Evolutionary conservation across 805 yeast species (phyloP).

Genomic region (Candida yuanshanica): DNA sequence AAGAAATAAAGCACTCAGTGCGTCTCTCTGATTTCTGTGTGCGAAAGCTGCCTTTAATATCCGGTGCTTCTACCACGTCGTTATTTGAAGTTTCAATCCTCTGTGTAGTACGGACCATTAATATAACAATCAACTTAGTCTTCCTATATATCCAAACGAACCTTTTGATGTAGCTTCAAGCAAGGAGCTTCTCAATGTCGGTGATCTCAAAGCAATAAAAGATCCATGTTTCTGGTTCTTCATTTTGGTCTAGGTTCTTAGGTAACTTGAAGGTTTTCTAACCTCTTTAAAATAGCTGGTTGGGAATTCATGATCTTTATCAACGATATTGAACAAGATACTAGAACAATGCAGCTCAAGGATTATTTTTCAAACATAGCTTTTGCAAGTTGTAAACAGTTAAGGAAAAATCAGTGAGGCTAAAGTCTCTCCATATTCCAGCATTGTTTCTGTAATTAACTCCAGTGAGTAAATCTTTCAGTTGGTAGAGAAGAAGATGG

Average conservation of each 20-base stretch:
- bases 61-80: background rate
- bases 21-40: background rate
- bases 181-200: background rate
- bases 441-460: too few species aligned
- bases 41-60: background rate
- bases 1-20: background rate
- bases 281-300: background rate
- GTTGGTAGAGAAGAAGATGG: too few species aligned
- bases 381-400: too few species aligned
- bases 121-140: background rate
- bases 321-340: background rate
- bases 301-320: background rate
- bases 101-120: background rate
- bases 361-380: background rate
- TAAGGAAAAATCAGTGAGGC: background rate
- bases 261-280: background rate
- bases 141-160: background rate
- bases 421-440: too few species aligned
- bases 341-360: background rate
- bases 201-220: background rate
- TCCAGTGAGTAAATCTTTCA: too few species aligned
- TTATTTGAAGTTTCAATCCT: background rate
- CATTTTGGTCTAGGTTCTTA: background rate
- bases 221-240: background rate
- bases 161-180: background rate